phyloP scores from a whole-genome alignment of 306 rosid species.

The Vigna mungo region DNA sequence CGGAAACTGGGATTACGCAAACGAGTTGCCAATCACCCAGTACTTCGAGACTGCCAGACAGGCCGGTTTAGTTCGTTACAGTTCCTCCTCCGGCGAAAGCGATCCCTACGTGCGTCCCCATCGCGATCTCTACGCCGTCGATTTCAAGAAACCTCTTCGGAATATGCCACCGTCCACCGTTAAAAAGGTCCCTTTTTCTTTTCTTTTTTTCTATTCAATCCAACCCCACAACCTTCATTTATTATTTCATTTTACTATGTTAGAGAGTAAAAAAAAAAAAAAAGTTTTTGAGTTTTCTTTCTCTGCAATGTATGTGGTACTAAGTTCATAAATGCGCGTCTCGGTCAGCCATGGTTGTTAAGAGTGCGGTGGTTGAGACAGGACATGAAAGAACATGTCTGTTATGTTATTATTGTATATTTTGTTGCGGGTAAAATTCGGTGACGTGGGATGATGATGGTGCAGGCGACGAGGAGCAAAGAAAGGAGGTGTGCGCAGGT shows the following conservation, averaged over 20 bases:
- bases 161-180: constrained; percentile 30
- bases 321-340: neutral
- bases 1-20: constrained; percentile 90
- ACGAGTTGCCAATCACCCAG: constrained; percentile 88
- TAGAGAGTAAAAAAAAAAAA: no score
- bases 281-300: neutral
- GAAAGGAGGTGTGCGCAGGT: constrained; percentile 53
- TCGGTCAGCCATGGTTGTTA: no score
- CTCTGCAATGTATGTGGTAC: neutral
- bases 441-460: neutral
- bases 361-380: constrained; percentile 31
- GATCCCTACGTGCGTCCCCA: constrained; percentile 52
- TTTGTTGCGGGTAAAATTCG: neutral
- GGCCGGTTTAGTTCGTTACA: constrained; percentile 80
- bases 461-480: constrained; percentile 50
- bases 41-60: constrained; percentile 89
- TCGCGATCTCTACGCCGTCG: constrained; percentile 67
- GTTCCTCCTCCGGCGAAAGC: constrained; percentile 80
- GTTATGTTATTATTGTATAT: no score
- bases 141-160: constrained; percentile 51
- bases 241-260: no score
- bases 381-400: constrained; percentile 29
- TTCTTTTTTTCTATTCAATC: no score
- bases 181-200: constrained; percentile 55
- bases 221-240: neutral